phyloP scores from a whole-genome alignment of 2,329 filamentous ascomycete genomes.

The Cladobotryum mycophilum region DNA sequence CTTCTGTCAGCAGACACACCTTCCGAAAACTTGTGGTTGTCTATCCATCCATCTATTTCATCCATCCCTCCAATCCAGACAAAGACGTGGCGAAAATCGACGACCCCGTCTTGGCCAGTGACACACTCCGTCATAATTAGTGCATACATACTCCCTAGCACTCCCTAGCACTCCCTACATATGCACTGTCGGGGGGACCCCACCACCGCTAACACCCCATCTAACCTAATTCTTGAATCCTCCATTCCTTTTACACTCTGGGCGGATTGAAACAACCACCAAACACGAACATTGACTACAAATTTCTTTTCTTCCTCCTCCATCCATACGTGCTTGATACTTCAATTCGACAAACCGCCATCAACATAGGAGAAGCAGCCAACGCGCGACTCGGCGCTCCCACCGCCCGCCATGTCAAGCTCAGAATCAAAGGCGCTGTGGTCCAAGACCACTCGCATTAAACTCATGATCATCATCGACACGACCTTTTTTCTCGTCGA shows the following conservation, averaged over 20 bases:
- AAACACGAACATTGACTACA: background rate
- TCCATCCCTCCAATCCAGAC: background rate
- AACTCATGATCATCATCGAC: constrained; percentile 89
- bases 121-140: too few relatives aligned
- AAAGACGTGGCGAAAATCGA: too few relatives aligned
- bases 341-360: background rate
- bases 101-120: too few relatives aligned
- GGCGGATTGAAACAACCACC: background rate
- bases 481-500: constrained; percentile 85
- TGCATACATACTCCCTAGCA: too few relatives aligned
- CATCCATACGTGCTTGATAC: too few relatives aligned
- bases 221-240: too few relatives aligned
- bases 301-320: background rate
- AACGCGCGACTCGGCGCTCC: background rate
- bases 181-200: too few relatives aligned
- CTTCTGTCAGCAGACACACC: too few relatives aligned
- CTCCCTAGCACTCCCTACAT: too few relatives aligned
- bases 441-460: constrained; percentile 88
- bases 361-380: constrained; percentile 2
- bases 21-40: background rate
- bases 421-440: constrained; percentile 59
- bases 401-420: constrained; percentile 21
- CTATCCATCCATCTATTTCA: background rate
- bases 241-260: too few relatives aligned
- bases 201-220: too few relatives aligned